Evolutionary conservation across 2,329 filamentous ascomycete species (phyloP), one percentile per base, ranked within the genome.

Genomic region (Trichoderma gracile): DNA sequence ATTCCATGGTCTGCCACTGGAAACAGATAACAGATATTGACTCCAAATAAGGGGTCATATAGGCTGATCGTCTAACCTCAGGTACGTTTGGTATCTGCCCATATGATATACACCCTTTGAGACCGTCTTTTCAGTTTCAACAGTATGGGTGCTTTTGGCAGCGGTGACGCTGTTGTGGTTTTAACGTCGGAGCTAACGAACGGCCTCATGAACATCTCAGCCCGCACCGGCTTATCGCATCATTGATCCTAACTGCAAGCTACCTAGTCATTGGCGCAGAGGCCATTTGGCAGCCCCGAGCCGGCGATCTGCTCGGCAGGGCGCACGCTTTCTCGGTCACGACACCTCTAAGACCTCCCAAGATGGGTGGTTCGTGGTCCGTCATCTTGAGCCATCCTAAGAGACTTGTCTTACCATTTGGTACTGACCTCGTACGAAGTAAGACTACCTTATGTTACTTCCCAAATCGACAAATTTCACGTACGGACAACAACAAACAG

Each of bases 191-290:
- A 59, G 45, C 56, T 59, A 49, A 38, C 19, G 49, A 33, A 52
- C 30, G 45, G 52, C 33, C 55, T 33, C 56, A 43, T 43, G 30
- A 45, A 33, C 43, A 30, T 23, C 33, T 59, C 56, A 59, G 56
- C 56, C 56, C 56, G 56, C 56, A 49, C 30, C 45, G 45, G 56
- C 56, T 59, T 59, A 59, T 59, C 56, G 17, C 56, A 40, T n/a
- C 45, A 52, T 27, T 33, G 47, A n/a, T 52, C 9, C 56, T 59
- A 59, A 59, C 56, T 59, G 45, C 56, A 59, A 59, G 56, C 43
- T 40, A 59, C 56, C 56, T 59, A 59, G 56, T 21, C 45, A n/a
- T 25, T 8, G 45, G 56, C 45, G 45, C 30, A 59, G 43, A 59
- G 56, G 17, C 43, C 56, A n/a, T 49, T 38, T 38, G 27, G 56